phyloP scores from a whole-genome alignment of 2,329 filamentous ascomycete genomes.

The Cytospora piceae region DNA sequence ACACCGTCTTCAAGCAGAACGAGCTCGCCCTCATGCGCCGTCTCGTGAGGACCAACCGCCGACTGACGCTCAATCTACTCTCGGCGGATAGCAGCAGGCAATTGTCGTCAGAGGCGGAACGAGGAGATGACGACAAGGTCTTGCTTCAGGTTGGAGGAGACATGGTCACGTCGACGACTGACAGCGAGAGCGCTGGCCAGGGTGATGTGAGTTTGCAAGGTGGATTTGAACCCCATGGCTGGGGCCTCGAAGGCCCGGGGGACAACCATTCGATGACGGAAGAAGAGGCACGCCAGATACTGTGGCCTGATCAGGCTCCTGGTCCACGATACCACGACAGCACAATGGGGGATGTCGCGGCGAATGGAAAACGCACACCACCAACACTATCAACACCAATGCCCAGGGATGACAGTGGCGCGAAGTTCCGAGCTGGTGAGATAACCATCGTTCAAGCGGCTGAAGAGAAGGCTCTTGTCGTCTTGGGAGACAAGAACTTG shows the following conservation, averaged over 20 bases:
- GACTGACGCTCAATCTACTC: conserved; percentile 12
- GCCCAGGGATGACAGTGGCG: conserved; percentile 2
- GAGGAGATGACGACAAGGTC: neutral
- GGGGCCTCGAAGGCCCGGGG: neutral
- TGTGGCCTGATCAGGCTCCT: conserved; percentile 42
- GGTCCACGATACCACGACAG: neutral
- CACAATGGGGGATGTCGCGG: neutral
- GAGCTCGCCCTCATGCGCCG: conserved; percentile 43
- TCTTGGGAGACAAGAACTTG: conserved; percentile 35
- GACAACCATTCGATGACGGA: conserved; percentile 42
- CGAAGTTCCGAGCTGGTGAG: conserved; percentile 24
- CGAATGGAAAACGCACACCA: neutral
- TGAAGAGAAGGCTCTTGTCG: conserved; percentile 29
- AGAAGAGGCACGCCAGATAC: conserved; percentile 45
- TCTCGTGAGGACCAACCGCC: conserved; percentile 34
- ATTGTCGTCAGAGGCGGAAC: neutral
- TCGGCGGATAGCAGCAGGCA: conserved; percentile 28
- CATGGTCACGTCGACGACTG: neutral
- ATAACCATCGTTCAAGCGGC: neutral
- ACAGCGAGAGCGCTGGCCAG: neutral
- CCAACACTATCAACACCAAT: neutral
- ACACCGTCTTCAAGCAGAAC: conserved; percentile 50
- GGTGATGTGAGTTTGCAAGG: neutral
- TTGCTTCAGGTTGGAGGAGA: neutral
- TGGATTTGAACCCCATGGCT: neutral